Evolutionary conservation across 345 rosid species (phyloP).

Genomic region (Euphorbia peplus): DNA sequence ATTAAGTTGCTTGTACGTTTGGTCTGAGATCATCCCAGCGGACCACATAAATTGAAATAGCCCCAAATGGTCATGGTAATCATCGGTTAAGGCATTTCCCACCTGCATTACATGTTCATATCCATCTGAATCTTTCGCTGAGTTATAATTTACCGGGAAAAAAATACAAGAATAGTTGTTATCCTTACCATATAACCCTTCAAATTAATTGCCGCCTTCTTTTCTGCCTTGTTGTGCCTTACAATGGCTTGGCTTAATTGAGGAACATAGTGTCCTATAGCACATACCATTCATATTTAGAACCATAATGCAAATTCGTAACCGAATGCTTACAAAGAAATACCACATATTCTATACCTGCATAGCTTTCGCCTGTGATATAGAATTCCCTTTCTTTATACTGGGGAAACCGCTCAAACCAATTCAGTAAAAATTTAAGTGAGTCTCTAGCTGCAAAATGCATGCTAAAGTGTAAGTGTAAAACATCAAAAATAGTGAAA

Average conservation of each 20-base stretch:
- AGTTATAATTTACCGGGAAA: not conserved
- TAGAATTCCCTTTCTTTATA: constrained; percentile 86
- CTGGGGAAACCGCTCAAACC: constrained; percentile 92
- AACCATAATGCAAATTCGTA: constrained; percentile 6
- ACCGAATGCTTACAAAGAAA: constrained; percentile 4
- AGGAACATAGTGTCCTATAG: constrained; percentile 92
- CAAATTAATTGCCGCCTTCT: constrained; percentile 49
- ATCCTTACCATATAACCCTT: constrained; percentile 81
- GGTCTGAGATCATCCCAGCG: constrained; percentile 82
- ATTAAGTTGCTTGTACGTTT: constrained; percentile 65
- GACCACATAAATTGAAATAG: constrained; percentile 81
- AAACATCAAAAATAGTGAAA: constrained; percentile 6
- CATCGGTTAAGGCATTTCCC: constrained; percentile 90
- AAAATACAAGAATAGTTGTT: constrained; percentile 5
- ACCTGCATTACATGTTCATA: constrained; percentile 53
- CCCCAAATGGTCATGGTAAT: constrained; percentile 76
- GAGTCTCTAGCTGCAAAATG: constrained; percentile 69
- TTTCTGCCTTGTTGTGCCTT: constrained; percentile 46
- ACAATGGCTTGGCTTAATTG: constrained; percentile 83
- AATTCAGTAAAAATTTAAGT: constrained; percentile 60
- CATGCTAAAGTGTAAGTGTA: constrained; percentile 6
- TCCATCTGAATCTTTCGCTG: not conserved
- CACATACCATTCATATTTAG: constrained; percentile 6
- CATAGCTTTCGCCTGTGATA: constrained; percentile 89
- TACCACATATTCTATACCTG: constrained; percentile 38